Percentiles rank a stretch among this genome's conserved stretches.
Conservation (phyloP, 192 early-diverging fungal species). For the Backusella westeae region DNA sequence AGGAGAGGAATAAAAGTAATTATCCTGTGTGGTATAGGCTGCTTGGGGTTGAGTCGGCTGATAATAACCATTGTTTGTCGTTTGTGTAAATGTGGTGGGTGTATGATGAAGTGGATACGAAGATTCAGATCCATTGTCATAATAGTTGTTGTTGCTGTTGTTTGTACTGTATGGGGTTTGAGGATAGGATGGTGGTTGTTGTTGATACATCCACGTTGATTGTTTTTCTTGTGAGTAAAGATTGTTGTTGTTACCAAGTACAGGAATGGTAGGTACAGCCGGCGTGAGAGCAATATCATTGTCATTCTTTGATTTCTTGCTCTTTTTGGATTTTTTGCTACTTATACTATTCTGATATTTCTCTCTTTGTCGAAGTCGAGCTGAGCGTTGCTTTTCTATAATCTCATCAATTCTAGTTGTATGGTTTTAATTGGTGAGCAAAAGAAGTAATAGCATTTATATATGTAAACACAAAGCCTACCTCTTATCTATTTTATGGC, state of each 20-base stretch:
- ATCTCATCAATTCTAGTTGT: constrained; percentile 17
- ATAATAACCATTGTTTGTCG: not conserved
- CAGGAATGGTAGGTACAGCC: not conserved
- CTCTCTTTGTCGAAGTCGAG: not conserved
- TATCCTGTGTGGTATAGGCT: not conserved
- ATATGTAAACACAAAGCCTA: constrained; percentile 20
- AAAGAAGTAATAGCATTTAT: not conserved
- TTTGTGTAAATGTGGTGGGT: not conserved
- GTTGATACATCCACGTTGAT: not conserved
- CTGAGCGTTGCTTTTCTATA: constrained; percentile 16
- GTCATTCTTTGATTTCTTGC: not conserved
- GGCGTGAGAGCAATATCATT: not conserved
- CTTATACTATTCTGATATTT: not conserved
- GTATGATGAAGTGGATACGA: not conserved
- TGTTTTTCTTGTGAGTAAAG: constrained; percentile 1
- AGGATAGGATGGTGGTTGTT: not conserved
- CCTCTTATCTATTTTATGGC: constrained; percentile 89
- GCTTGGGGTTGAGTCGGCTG: not conserved
- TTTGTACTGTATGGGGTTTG: not conserved
- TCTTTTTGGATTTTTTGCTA: constrained; percentile 11
- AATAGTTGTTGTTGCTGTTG: not conserved
- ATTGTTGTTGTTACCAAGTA: not conserved
- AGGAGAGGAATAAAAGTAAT: not conserved
- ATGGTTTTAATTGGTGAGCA: not conserved
- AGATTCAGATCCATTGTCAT: not conserved